Percentiles rank a stretch among this genome's conserved stretches.
These are phyloP conservation scores for Allantophomopsis lycopodina DNA, from an alignment of 2,329 filamentous ascomycete species.

Conservation along the genomic window DNA sequence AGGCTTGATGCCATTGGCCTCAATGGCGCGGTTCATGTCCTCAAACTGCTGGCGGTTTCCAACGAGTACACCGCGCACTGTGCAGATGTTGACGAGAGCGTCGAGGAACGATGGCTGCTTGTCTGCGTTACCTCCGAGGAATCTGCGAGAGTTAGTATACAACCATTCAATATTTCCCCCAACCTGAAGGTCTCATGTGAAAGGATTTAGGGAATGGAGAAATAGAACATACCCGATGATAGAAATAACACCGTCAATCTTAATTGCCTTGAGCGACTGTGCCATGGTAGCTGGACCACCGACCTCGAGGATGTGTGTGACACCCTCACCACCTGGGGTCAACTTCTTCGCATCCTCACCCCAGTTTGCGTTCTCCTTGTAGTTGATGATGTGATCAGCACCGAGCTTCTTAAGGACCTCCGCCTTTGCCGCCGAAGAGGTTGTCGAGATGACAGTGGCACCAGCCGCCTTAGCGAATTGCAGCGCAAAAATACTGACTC, in stretches of 20 bases:
- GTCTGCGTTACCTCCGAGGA: conserved; percentile 15
- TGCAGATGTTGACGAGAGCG: conserved; percentile 20
- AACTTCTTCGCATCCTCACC: conserved; percentile 21
- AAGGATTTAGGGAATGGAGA: no score
- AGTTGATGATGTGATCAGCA: conserved; percentile 29
- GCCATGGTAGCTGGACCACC: conserved; percentile 24
- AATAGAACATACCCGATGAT: conserved; percentile 16
- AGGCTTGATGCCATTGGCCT: conserved; percentile 29
- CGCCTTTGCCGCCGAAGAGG: conserved; percentile 22
- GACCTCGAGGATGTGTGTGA: conserved; percentile 29
- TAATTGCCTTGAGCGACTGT: conserved; percentile 25
- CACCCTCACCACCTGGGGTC: conserved; percentile 21
- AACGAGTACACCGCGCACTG: conserved; percentile 29
- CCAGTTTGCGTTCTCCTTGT: conserved; percentile 24
- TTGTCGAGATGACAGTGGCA: conserved; percentile 27
- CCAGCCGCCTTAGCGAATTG: conserved; percentile 26
- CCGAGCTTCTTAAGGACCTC: conserved; percentile 23
- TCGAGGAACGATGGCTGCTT: conserved; percentile 18
- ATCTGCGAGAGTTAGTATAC: conserved; percentile 2
- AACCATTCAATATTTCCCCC: no score
- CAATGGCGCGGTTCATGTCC: conserved; percentile 34
- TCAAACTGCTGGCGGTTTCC: conserved; percentile 33
- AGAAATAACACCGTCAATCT: conserved; percentile 25
- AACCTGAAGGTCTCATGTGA: no score
- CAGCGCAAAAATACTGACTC: conserved; percentile 22